Conservation (phyloP, 805 yeast genomes). For the Teunomyces gatunensis region DNA sequence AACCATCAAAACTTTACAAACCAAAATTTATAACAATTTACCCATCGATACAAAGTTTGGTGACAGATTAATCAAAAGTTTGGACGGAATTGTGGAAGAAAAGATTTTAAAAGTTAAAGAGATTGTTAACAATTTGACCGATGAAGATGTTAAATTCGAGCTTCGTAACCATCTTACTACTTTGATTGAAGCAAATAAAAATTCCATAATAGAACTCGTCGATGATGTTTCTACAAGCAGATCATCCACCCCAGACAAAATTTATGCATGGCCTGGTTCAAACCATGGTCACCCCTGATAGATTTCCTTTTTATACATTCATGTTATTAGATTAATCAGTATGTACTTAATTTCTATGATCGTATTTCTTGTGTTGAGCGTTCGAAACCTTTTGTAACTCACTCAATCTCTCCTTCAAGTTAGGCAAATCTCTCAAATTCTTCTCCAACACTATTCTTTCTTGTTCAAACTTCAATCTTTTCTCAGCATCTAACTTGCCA, state of each 20-base stretch:
- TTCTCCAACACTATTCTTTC: slow-evolving; percentile 72
- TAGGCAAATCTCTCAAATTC: slow-evolving; percentile 66
- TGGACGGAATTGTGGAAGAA: slow-evolving; percentile 32
- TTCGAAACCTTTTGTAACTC: slow-evolving; percentile 57
- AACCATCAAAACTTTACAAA: slow-evolving; percentile 43
- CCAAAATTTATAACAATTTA: slow-evolving; percentile 39
- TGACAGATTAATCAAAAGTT: slow-evolving; percentile 33
- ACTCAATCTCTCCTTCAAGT: slow-evolving; percentile 60
- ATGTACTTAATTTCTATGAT: slow-evolving; percentile 3
- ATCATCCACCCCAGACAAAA: slow-evolving; percentile 34
- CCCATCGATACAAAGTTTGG: slow-evolving; percentile 58
- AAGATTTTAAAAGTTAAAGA: slow-evolving; percentile 17
- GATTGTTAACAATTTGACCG: slow-evolving; percentile 19
- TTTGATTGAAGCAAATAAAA: slow-evolving; percentile 11
- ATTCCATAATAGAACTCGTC: slow-evolving; percentile 14
- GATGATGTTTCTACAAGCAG: slow-evolving; percentile 21
- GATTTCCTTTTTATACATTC: slow-evolving; percentile 6
- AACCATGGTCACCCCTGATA: slow-evolving; percentile 60
- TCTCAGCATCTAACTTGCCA: slow-evolving; percentile 65
- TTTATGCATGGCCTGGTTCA: slow-evolving; percentile 65
- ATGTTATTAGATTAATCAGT: slow-evolving; percentile 13
- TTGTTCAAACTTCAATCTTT: slow-evolving; percentile 72
- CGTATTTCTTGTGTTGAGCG: slow-evolving; percentile 31
- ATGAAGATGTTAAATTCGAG: slow-evolving; percentile 15
- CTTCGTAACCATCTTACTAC: slow-evolving; percentile 12